Conservation (phyloP, 805 yeast species). For the Candida endomychidarum region DNA sequence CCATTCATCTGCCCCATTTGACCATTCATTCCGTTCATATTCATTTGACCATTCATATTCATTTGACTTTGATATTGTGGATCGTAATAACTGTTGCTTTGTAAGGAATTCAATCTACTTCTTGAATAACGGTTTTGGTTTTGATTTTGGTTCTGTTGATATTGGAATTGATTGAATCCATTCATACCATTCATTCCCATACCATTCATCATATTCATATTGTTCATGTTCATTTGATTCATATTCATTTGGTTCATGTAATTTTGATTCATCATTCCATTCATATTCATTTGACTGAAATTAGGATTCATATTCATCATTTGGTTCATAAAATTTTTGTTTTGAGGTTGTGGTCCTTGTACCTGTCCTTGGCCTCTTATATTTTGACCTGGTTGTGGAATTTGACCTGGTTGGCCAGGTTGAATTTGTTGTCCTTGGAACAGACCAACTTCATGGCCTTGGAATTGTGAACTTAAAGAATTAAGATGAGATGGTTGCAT, state of each 20-base stretch:
- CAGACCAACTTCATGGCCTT: constrained; percentile 10
- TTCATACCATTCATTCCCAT: constrained; percentile 11
- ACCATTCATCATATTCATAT: constrained; percentile 6
- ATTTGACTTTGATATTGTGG: constrained; percentile 1
- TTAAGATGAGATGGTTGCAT: constrained; percentile 5
- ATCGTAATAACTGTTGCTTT: constrained; percentile 14
- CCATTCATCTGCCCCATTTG: constrained; percentile 4
- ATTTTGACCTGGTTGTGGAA: background rate
- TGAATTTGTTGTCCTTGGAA: constrained; percentile 15
- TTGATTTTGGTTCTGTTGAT: constrained; percentile 1
- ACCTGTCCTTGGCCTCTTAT: constrained; percentile 8
- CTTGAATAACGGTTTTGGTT: constrained; percentile 9
- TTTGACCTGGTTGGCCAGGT: background rate
- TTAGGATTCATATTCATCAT: constrained; percentile 9
- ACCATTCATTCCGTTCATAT: background rate
- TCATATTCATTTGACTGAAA: constrained; percentile 10
- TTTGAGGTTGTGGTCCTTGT: constrained; percentile 9
- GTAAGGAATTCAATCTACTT: constrained; percentile 17
- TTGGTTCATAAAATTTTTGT: constrained; percentile 4
- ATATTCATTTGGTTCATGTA: constrained; percentile 2
- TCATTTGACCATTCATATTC: constrained; percentile 7
- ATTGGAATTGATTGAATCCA: constrained; percentile 8
- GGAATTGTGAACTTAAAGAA: constrained; percentile 8
- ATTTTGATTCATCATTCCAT: constrained; percentile 3
- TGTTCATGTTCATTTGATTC: constrained; percentile 10